These are phyloP conservation scores for Nothophoma quercina DNA, from an alignment of 2,329 filamentous ascomycete species.

Conservation along the genomic window DNA sequence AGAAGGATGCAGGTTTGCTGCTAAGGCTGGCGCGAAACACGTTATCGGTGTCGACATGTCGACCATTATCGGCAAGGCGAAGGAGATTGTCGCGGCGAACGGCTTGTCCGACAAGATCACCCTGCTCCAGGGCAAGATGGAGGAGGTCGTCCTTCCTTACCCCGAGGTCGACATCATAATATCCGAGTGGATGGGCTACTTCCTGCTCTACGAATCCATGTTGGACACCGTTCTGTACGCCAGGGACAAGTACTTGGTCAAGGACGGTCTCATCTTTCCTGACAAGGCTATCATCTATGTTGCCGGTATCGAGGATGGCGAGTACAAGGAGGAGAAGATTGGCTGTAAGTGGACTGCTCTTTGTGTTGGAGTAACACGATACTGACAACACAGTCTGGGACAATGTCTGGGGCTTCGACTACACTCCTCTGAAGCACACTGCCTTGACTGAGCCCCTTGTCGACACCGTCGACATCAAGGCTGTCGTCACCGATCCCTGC, in stretches of 20 bases:
- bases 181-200: conserved; percentile 99
- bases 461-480: conserved; percentile 97
- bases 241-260: conserved; percentile 86
- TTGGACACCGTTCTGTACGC: conserved; percentile 97
- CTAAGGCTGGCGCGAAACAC: conserved; percentile 94
- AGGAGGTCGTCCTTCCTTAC: conserved; percentile 92
- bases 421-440: conserved; percentile 89
- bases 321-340: conserved; percentile 99
- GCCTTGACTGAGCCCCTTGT: conserved; percentile 95
- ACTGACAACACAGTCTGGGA: conserved; percentile 79
- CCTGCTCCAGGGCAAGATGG: conserved; percentile 98
- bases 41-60: conserved; percentile 99
- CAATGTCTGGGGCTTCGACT: conserved; percentile 98
- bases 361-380: neutral
- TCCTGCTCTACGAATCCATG: conserved; percentile 98
- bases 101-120: conserved; percentile 96
- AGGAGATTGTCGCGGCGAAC: conserved; percentile 91
- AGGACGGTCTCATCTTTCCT: conserved; percentile 93
- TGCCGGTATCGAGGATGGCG: conserved; percentile 96
- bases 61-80: conserved; percentile 98
- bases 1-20: conserved; percentile 78
- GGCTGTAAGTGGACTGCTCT: conserved; percentile 69
- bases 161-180: conserved; percentile 99
- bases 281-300: conserved; percentile 98
- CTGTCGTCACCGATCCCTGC: conserved; percentile 90